Evolutionary conservation across 2,329 filamentous ascomycete species (phyloP).

Genomic region (Fusarium tupiense): DNA sequence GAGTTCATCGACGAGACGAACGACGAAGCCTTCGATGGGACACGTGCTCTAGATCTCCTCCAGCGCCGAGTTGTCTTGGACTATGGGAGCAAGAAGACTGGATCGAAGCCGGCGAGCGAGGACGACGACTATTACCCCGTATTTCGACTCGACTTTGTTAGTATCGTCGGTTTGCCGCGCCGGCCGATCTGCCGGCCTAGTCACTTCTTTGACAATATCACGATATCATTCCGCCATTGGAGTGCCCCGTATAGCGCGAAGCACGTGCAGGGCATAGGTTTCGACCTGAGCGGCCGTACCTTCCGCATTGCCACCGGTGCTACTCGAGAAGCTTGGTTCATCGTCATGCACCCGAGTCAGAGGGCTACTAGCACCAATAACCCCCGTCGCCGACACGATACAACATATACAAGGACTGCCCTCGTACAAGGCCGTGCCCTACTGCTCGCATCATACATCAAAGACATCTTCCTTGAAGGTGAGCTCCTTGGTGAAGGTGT

Average conservation of each 20-base stretch:
- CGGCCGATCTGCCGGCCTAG: background rate
- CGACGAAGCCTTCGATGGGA: no score
- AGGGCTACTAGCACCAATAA: background rate
- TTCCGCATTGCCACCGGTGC: background rate
- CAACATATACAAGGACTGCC: background rate
- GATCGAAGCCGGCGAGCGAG: background rate
- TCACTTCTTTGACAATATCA: background rate
- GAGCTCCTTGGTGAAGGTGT: background rate
- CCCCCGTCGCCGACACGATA: background rate
- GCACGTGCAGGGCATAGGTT: background rate
- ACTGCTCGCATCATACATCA: background rate
- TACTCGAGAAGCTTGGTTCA: background rate
- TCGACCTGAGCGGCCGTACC: background rate
- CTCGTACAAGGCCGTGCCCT: background rate
- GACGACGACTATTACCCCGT: background rate
- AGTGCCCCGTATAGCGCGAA: background rate
- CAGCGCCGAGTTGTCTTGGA: background rate
- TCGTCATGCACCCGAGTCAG: background rate
- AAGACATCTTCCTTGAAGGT: background rate
- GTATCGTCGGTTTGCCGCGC: background rate
- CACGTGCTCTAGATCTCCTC: background rate
- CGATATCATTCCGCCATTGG: background rate
- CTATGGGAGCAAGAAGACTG: background rate
- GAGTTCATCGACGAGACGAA: no score
- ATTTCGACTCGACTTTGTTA: background rate